Evolutionary conservation across 176 grass and related monocot genomes (phyloP).

Genomic region (Zizania latifolia): DNA sequence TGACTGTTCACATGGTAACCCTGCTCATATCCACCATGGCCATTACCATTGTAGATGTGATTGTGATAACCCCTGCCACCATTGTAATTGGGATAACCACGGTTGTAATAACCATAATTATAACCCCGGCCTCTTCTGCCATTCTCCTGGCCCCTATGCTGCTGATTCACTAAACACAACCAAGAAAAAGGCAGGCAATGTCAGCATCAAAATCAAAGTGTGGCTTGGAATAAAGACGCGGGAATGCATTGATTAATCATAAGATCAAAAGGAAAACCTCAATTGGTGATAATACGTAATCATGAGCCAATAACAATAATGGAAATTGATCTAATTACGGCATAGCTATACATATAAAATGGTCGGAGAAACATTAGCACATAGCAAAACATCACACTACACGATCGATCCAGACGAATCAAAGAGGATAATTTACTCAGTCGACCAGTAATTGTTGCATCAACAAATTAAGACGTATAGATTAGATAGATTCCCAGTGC

Average conservation of each 20-base stretch:
- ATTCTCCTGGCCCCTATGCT: not conserved
- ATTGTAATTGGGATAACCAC: not conserved
- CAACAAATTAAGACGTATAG: too few species aligned
- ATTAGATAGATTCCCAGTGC: too few species aligned
- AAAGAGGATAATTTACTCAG: not conserved
- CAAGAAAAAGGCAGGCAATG: not conserved
- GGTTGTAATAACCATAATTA: not conserved
- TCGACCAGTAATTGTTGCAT: not conserved
- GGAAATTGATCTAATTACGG: not conserved
- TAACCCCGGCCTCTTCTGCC: not conserved
- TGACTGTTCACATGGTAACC: not conserved
- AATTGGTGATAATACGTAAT: too few species aligned
- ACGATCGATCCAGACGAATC: not conserved
- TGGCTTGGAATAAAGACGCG: not conserved
- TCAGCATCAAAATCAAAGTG: not conserved
- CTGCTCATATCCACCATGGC: not conserved
- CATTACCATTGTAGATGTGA: not conserved
- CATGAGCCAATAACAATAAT: not conserved
- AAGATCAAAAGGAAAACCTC: not conserved
- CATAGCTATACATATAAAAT: not conserved
- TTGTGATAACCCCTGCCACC: not conserved
- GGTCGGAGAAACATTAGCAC: too few species aligned
- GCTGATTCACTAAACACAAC: not conserved
- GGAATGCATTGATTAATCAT: not conserved
- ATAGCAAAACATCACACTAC: not conserved